Conservation (phyloP, 176 grass and related monocot genomes). For the Carex myosuroides region DNA sequence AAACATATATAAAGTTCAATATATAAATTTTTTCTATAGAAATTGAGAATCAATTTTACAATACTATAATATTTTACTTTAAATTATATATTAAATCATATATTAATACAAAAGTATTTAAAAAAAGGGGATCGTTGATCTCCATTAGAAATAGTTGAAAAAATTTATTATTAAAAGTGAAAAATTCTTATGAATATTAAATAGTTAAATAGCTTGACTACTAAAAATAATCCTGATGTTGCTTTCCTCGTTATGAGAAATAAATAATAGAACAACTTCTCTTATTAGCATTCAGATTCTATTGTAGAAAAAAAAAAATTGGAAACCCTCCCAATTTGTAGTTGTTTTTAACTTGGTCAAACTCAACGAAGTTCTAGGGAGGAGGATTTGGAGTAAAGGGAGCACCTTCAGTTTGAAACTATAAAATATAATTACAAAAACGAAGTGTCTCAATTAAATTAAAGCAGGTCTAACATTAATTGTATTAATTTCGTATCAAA, state of each 20-base stretch:
- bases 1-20: no score
- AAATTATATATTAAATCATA: no score
- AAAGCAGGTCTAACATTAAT: not conserved
- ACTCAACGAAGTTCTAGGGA: not conserved
- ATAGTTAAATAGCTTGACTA: no score
- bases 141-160: no score
- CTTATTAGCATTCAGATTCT: not conserved
- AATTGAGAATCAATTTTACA: no score
- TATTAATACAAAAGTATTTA: no score
- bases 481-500: not conserved
- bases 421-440: not conserved
- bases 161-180: no score
- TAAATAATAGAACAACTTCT: not conserved
- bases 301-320: not conserved
- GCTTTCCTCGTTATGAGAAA: not conserved
- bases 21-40: no score
- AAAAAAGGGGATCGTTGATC: no score
- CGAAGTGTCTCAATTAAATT: not conserved
- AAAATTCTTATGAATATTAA: no score
- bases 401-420: not conserved
- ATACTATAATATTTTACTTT: no score
- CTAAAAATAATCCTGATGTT: not conserved
- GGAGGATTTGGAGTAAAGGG: not conserved
- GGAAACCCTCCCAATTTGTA: not conserved
- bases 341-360: constrained; percentile 5